A percentile compares a stretch with the other conserved stretches of the same genome.
Conservation (phyloP, 1,284 basidiomycete genomes). For the Sanghuangporus baumii region DNA sequence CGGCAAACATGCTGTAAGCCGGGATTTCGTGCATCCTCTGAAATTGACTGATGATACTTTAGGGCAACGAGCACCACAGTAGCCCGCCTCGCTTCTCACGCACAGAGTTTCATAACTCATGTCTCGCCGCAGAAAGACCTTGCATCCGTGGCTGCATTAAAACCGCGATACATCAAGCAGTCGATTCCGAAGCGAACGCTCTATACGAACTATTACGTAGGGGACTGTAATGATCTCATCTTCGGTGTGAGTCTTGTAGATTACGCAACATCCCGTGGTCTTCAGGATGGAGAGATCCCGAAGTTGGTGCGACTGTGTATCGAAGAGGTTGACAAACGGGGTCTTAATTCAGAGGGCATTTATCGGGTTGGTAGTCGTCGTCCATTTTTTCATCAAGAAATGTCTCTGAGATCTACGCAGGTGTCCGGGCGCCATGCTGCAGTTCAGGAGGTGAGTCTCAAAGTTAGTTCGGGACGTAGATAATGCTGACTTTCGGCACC, state of each 20-base stretch:
- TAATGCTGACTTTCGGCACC: neutral
- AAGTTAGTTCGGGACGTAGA: neutral
- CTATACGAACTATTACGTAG: slow-evolving; percentile 81
- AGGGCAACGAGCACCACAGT: slow-evolving; percentile 69
- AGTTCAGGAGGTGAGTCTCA: slow-evolving; percentile 63
- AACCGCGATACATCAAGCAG: slow-evolving; percentile 53
- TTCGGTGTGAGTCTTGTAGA: slow-evolving; percentile 91
- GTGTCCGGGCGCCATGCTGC: slow-evolving; percentile 82
- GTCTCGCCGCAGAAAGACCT: slow-evolving; percentile 71
- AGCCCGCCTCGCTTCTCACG: slow-evolving; percentile 58
- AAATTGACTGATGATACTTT: slow-evolving; percentile 12
- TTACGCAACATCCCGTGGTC: slow-evolving; percentile 80
- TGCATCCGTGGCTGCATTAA: slow-evolving; percentile 45
- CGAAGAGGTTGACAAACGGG: slow-evolving; percentile 76
- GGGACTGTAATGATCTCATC: slow-evolving; percentile 84
- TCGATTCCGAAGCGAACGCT: slow-evolving; percentile 60
- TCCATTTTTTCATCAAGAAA: neutral
- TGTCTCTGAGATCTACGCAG: slow-evolving; percentile 26
- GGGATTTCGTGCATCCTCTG: neutral
- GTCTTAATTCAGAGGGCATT: slow-evolving; percentile 80
- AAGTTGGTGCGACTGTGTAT: slow-evolving; percentile 85
- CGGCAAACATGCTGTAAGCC: slow-evolving; percentile 70
- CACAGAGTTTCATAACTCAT: slow-evolving; percentile 49
- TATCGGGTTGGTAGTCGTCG: slow-evolving; percentile 53
- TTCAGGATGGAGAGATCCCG: slow-evolving; percentile 74